Base-by-base conservation (phyloP, 1,284 basidiomycete genomes). In the Cystodermella granulosa region DNA sequence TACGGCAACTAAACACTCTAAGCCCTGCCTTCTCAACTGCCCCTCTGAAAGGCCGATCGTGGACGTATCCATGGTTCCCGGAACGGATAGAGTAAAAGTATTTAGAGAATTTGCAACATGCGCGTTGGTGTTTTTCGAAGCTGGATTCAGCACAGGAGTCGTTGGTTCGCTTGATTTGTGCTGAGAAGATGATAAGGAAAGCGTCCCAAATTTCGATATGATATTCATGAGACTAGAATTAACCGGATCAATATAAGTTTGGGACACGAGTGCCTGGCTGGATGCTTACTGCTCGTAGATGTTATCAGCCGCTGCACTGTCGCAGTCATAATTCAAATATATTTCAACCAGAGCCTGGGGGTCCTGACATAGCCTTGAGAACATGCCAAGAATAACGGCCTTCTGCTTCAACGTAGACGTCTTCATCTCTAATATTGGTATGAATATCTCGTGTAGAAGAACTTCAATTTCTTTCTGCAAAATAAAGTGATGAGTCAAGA, bases 341-440 rank as follows among this genome's bases (percentile, higher is more conserved):
- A 97, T 84, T 64, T 98, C 94, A 20, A 98, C 94, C 15, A 98
- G 74, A 5, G 93, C 92, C 64, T 97, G 94, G 1, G 94, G 92
- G 59, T 97, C 93, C 63, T 94, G 87, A 59, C 88, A 93, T 14
- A 98, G 72, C 39, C 88, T 81, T 22, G 87, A 84, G 44, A 94
- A 68, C 78, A 94, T 91, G 35, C 81, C 83, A 42, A 97, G 76
- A 46, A 97, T 87, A 42, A 91, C 82, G 4, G 86, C 87, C 69
- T 98, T 97, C 62, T 97, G 96, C 60, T 91, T 91, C 44, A 96
- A 73, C 0, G 94, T 96, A 8, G 95, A 91, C 17, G 89, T 97
- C 58, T 87, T 84, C 94, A 99, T 98, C 71, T 99, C 96, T 42
- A 99, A 74, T 43, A 99, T 97, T 2, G 96, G 96, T 49, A 99